phyloP scores from a whole-genome alignment of 306 rosid genomes.

The Calophaca sinica region DNA sequence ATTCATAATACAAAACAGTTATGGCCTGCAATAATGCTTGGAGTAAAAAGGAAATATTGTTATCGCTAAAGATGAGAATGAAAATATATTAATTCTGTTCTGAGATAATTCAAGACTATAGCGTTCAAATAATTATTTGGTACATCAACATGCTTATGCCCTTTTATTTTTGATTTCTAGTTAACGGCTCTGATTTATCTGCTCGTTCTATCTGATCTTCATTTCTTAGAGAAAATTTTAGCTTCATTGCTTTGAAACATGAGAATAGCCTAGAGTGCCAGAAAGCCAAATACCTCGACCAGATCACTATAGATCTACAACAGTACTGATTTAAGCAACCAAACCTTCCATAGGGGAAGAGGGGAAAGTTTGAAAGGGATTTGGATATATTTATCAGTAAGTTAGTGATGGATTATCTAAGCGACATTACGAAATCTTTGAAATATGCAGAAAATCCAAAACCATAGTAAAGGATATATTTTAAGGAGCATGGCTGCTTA shows the following conservation, averaged over 20 bases:
- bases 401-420: constrained; percentile 20
- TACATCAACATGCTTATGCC: too few relatives aligned
- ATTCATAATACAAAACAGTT: background rate
- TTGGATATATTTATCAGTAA: background rate
- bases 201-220: too few relatives aligned
- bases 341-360: constrained; percentile 13
- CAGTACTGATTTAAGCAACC: constrained; percentile 11
- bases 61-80: background rate
- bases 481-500: constrained; percentile 26
- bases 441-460: constrained; percentile 36
- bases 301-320: background rate
- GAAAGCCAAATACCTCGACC: too few relatives aligned
- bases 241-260: too few relatives aligned
- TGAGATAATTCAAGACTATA: too few relatives aligned
- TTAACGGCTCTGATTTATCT: too few relatives aligned
- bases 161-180: too few relatives aligned
- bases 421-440: constrained; percentile 21
- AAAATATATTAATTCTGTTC: background rate
- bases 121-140: too few relatives aligned
- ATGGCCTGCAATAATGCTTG: background rate
- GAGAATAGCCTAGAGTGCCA: too few relatives aligned
- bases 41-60: background rate
- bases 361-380: constrained; percentile 28
- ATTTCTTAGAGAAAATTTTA: too few relatives aligned
- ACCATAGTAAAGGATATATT: background rate